phyloP scores from a whole-genome alignment of 495 filamentous ascomycete genomes.

The Aspergillus baeticus region DNA sequence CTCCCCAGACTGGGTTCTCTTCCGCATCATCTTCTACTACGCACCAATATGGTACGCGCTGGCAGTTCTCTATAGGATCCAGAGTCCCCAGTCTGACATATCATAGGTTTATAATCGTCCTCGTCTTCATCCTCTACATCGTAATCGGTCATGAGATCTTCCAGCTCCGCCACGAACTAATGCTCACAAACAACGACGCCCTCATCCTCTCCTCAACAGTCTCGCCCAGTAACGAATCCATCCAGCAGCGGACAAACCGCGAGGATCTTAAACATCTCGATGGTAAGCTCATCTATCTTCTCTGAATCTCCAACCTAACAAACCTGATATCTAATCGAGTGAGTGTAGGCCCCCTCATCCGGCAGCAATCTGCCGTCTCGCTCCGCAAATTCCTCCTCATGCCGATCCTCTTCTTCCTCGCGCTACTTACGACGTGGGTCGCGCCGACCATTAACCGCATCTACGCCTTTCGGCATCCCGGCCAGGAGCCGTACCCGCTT shows the following conservation, averaged over 20 bases:
- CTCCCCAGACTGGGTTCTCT: constrained; percentile 42
- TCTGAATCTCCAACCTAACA: constrained; percentile 3
- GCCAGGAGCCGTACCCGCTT: constrained; percentile 33
- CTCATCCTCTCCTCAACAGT: constrained; percentile 23
- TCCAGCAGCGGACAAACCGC: constrained; percentile 7
- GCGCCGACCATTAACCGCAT: constrained; percentile 42
- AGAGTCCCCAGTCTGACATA: neutral
- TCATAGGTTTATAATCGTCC: constrained; percentile 35
- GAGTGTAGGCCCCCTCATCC: neutral
- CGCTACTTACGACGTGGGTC: constrained; percentile 45
- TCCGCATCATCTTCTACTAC: constrained; percentile 45
- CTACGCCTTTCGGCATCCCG: constrained; percentile 33
- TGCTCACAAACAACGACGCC: constrained; percentile 31
- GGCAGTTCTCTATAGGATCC: neutral
- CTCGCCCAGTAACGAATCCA: constrained; percentile 5
- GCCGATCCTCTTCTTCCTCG: constrained; percentile 49
- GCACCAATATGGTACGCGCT: constrained; percentile 45
- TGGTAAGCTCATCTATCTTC: neutral
- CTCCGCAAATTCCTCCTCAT: constrained; percentile 48
- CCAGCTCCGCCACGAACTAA: constrained; percentile 36
- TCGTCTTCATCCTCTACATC: constrained; percentile 39
- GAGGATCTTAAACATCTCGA: neutral
- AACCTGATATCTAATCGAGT: neutral
- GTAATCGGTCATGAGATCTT: constrained; percentile 42
- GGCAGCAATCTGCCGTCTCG: constrained; percentile 32